These are phyloP conservation scores for Aspergillus tubingensis DNA, from an alignment of 2,329 filamentous ascomycete genomes.

Conservation along the genomic window DNA sequence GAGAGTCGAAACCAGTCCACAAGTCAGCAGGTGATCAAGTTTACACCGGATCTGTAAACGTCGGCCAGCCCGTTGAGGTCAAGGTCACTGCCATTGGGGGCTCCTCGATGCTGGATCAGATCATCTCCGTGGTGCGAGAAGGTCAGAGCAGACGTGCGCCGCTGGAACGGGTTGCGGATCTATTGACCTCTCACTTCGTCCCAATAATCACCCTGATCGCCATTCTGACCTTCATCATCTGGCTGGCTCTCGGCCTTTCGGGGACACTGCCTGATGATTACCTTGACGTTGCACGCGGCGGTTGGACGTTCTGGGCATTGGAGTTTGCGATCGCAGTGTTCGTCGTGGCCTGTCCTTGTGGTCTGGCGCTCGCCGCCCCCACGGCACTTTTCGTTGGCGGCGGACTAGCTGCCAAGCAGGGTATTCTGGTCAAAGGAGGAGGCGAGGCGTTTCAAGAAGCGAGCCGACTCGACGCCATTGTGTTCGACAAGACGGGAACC, in stretches of 20 bases:
- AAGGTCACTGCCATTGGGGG: constrained; percentile 48
- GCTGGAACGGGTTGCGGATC: constrained; percentile 50
- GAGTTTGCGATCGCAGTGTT: constrained; percentile 80
- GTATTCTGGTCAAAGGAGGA: constrained; percentile 80
- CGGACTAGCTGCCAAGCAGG: constrained; percentile 74
- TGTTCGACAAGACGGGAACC: constrained; percentile 89
- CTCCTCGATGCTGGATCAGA: constrained; percentile 53
- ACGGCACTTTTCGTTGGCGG: constrained; percentile 85
- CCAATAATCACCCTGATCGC: constrained; percentile 52
- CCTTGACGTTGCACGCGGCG: constrained; percentile 49
- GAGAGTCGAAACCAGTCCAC: constrained; percentile 50
- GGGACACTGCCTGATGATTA: constrained; percentile 53
- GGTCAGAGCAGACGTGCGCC: constrained; percentile 53
- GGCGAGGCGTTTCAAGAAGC: constrained; percentile 86
- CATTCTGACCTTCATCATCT: constrained; percentile 50
- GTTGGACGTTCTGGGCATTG: constrained; percentile 57
- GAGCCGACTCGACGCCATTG: constrained; percentile 72
- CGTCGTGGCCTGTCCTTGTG: constrained; percentile 83
- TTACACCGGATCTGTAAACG: constrained; percentile 51
- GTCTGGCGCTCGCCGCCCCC: constrained; percentile 79
- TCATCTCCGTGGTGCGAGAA: constrained; percentile 52
- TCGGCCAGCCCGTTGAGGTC: constrained; percentile 48
- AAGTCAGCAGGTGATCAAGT: constrained; percentile 47
- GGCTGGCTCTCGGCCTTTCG: constrained; percentile 48
- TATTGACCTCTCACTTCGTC: constrained; percentile 53